phyloP scores from a whole-genome alignment of 2,329 filamentous ascomycete genomes.

The Akanthomyces dipterigenus region DNA sequence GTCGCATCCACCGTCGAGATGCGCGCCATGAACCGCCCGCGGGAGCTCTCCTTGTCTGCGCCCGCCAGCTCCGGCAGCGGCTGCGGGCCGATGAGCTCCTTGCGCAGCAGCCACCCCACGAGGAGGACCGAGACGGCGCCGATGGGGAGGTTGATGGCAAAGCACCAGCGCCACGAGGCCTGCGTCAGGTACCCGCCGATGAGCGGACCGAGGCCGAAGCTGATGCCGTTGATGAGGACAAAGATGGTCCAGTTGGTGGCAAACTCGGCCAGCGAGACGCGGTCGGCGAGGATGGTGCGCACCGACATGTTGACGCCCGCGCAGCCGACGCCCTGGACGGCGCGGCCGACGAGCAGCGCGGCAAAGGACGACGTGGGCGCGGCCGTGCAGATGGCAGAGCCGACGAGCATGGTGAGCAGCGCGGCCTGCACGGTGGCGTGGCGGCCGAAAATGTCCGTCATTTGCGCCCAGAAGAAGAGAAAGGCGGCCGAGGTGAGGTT shows the following conservation, averaged over 20 bases:
- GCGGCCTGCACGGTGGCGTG: conserved; percentile 48
- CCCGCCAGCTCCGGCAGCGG: conserved; percentile 39
- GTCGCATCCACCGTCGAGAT: conserved; percentile 48
- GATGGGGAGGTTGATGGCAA: conserved; percentile 55
- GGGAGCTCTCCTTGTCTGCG: conserved; percentile 25
- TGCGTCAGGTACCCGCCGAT: conserved; percentile 51
- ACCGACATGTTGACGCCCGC: conserved; percentile 51
- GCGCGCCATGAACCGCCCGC: conserved; percentile 32
- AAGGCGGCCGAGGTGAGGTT: conserved; percentile 57
- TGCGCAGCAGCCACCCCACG: conserved; percentile 49
- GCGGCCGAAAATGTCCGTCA: conserved; percentile 54
- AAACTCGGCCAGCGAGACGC: conserved; percentile 49
- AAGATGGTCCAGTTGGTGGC: conserved; percentile 52
- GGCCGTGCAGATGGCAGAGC: conserved; percentile 50
- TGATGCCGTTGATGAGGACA: conserved; percentile 46
- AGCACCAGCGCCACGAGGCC: conserved; percentile 59
- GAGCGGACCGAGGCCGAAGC: conserved; percentile 51
- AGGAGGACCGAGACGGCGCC: conserved; percentile 42
- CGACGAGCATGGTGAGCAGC: conserved; percentile 46
- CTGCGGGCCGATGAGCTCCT: conserved; percentile 50
- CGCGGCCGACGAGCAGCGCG: conserved; percentile 51
- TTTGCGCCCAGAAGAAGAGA: conserved; percentile 53
- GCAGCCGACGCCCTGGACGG: conserved; percentile 50
- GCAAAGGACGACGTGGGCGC: conserved; percentile 42
- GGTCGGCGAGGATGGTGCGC: conserved; percentile 51